A percentile compares a stretch with the other conserved stretches of the same genome.
Evolutionary conservation across 2,329 filamentous ascomycete genomes (phyloP).

Genomic region (Plenodomus tracheiphilus): DNA sequence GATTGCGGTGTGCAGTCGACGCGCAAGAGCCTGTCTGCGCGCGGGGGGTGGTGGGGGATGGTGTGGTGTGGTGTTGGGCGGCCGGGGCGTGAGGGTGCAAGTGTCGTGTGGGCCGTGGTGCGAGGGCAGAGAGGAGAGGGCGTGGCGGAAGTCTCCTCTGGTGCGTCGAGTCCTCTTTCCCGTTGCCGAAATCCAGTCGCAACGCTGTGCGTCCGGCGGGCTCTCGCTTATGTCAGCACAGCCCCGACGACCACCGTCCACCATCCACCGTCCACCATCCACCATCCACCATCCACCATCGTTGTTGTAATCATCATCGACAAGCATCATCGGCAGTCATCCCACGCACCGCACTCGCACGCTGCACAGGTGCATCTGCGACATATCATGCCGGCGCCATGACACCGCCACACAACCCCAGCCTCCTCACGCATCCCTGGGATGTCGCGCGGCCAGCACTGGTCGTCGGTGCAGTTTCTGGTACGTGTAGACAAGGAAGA

Average conservation of each 20-base stretch:
- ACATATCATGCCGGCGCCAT: slow-evolving; percentile 14
- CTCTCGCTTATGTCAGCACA: slow-evolving; percentile 12
- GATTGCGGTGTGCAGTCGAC: slow-evolving; percentile 58
- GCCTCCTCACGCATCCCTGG: slow-evolving; percentile 31
- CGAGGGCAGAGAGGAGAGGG: neutral
- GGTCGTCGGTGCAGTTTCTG: slow-evolving; percentile 31
- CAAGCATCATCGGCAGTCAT: no score
- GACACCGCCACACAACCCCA: slow-evolving; percentile 30
- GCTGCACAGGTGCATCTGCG: no score
- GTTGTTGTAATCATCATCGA: no score
- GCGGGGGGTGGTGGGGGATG: slow-evolving; percentile 29
- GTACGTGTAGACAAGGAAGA: no score
- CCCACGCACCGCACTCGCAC: no score
- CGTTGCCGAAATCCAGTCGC: slow-evolving; percentile 25
- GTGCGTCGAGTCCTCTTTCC: slow-evolving; percentile 11
- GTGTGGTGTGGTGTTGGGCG: slow-evolving; percentile 6
- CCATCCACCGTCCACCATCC: neutral
- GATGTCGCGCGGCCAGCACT: slow-evolving; percentile 30
- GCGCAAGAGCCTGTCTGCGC: slow-evolving; percentile 33
- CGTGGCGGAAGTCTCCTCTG: slow-evolving; percentile 8
- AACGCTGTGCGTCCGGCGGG: slow-evolving; percentile 27
- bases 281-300: neutral
- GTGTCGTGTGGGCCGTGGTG: no score
- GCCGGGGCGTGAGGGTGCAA: no score
- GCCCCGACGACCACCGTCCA: neutral